Conservation (phyloP, 768 basidiomycete species). For the Termitomyces bulborhizus region DNA sequence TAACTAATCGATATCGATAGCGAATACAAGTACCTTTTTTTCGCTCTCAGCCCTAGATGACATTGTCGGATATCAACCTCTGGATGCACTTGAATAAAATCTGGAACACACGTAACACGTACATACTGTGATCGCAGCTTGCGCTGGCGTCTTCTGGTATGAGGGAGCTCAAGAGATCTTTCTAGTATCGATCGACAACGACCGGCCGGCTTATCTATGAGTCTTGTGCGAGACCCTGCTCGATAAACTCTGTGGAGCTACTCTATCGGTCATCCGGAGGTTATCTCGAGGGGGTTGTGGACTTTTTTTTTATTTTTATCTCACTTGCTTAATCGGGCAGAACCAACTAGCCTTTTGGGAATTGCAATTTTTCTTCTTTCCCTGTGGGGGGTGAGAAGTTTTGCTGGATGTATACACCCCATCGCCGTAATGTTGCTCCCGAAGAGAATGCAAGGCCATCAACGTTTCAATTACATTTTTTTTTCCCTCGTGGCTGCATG, state of each 20-base stretch:
- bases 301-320: background rate
- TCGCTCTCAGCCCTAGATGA: background rate
- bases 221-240: too few species aligned
- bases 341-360: background rate
- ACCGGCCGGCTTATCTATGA: background rate
- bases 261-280: background rate
- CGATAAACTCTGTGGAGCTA: background rate
- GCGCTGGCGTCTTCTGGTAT: too few species aligned
- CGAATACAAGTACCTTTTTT: background rate
- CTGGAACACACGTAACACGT: background rate
- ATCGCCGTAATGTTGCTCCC: background rate
- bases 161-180: too few species aligned
- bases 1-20: too few species aligned
- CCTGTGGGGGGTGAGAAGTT: background rate
- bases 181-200: background rate
- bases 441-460: conserved; percentile 2
- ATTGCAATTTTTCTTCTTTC: background rate
- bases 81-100: background rate
- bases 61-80: background rate
- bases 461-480: background rate
- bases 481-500: background rate
- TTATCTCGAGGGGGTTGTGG: background rate
- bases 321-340: background rate
- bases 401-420: background rate
- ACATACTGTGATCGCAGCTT: background rate